These are phyloP conservation scores for Tetracladium setigerum DNA, from an alignment of 495 filamentous ascomycete species.

Conservation along the genomic window DNA sequence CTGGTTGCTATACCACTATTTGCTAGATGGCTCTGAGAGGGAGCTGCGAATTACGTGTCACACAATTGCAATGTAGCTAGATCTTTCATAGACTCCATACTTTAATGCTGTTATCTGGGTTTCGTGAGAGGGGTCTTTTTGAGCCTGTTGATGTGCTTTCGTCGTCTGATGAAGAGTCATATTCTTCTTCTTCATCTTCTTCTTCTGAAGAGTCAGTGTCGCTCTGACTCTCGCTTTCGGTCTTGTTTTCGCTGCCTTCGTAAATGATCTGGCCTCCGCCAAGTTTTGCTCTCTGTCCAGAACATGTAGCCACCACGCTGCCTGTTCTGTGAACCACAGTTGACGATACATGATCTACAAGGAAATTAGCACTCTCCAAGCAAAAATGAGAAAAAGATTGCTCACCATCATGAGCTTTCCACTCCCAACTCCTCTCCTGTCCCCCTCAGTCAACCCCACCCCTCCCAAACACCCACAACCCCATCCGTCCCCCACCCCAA, in stretches of 20 bases:
- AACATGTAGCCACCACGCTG: conserved; percentile 65
- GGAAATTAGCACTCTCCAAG: not conserved
- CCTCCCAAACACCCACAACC: conserved; percentile 65
- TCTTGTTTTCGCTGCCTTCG: not conserved
- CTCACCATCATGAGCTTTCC: conserved; percentile 42
- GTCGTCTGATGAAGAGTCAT: conserved; percentile 4
- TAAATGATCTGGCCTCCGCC: not conserved
- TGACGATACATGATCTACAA: conserved; percentile 43
- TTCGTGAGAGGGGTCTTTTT: not conserved
- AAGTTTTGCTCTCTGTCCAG: conserved; percentile 42
- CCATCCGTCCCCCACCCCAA: conserved; percentile 87
- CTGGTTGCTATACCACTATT: not conserved
- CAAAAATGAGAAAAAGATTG: not conserved
- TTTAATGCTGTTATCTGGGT: conserved; percentile 53
- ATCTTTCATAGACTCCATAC: conserved; percentile 46
- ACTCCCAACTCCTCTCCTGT: conserved; percentile 48
- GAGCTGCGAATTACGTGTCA: not conserved
- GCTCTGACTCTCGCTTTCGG: not conserved
- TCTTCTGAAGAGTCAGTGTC: not conserved
- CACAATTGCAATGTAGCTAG: conserved; percentile 1
- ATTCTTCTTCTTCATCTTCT: not conserved
- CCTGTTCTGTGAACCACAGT: conserved; percentile 60
- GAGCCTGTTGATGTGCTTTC: not conserved
- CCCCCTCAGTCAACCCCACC: conserved; percentile 45
- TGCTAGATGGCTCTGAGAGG: not conserved